Base-by-base conservation (phyloP, 768 basidiomycete species). In the Kwoniella newhampshirensis region DNA sequence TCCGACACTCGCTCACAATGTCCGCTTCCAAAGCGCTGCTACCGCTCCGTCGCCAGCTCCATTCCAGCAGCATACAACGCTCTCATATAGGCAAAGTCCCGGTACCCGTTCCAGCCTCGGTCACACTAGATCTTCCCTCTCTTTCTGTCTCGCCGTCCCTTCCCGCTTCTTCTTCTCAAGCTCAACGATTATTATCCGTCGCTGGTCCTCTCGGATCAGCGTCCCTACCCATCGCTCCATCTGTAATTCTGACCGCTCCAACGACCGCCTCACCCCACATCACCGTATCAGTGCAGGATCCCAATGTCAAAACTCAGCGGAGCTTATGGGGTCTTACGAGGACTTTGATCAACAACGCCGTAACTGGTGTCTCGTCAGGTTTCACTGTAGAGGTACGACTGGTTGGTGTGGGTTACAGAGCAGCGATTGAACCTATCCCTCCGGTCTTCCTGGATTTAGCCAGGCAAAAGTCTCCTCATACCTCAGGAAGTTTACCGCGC, bases 251-350 rank as follows among this genome's bases (percentile, higher is more conserved):
- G 35, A 58, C 64, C 21, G 51, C 64, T 6, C 56, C 71, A 5
- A 62, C 59, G 0, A 21, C 54, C 30, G 20, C 25, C 11, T 18
- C 37, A 12, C 57, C 64, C 7, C 4, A 26, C 4, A 57, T 75
- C 18, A 40, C 45, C 6, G 56, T 77, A 39, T 54, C 66, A 13
- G 73, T 78, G 11, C 70, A 71, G 44, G 81, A 91, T 67, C 80
- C 87, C 1, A 79, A 81, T 39, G 73, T 84, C 48, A 88, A 89
- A 74, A 78, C 83, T 50, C 93, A 97, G 76, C 84, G 89, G 40
- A 83, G 87, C 56, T 87, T 89, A 82, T 98, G 94, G 93, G 94
- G 94, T n/a, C 85, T 89, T 42, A 93, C 90, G 13, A 85, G 93
- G 51, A 87, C 91, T 0, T 81, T 92, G 63, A 88, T 97, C 73